Conservation (phyloP, 164 flowering plant species). For the Protea cynaroides region DNA sequence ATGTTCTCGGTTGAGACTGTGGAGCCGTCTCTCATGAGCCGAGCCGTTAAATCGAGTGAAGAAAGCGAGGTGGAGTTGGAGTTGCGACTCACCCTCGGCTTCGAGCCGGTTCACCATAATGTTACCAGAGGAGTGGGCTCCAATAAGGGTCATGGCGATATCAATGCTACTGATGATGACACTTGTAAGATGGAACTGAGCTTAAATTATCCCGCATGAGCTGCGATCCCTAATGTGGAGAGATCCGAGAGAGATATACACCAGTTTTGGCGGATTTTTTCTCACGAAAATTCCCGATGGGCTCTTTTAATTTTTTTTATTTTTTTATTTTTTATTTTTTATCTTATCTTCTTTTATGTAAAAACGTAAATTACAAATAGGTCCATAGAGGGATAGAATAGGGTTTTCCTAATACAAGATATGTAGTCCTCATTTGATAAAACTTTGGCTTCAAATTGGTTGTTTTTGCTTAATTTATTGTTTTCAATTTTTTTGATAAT, state of each 20-base stretch:
- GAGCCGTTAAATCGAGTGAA: conserved; percentile 8
- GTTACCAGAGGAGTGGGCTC: conserved; percentile 4
- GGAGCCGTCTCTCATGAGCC: too few relatives aligned
- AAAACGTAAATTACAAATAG: too few relatives aligned
- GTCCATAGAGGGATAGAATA: too few relatives aligned
- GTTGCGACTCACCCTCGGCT: conserved; percentile 67
- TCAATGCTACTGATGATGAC: conserved; percentile 12
- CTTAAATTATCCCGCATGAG: conserved; percentile 15
- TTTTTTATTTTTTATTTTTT: neutral
- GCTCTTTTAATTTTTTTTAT: conserved; percentile 8
- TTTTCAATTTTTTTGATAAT: too few relatives aligned
- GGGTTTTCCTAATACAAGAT: too few relatives aligned
- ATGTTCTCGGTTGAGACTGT: too few relatives aligned
- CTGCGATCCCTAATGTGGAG: too few relatives aligned
- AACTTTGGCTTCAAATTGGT: too few relatives aligned
- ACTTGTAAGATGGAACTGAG: conserved; percentile 32
- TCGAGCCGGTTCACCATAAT: conserved; percentile 36
- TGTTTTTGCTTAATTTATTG: too few relatives aligned
- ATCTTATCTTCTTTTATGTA: too few relatives aligned
- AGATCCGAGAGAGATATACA: neutral
- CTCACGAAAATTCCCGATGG: conserved; percentile 3
- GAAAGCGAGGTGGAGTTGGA: conserved; percentile 30
- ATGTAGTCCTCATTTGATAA: too few relatives aligned
- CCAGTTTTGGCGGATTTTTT: conserved; percentile 36
- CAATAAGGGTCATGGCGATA: conserved; percentile 16